Conservation (phyloP, 2,329 filamentous ascomycete genomes). For the Stachybotrys echinatus region DNA sequence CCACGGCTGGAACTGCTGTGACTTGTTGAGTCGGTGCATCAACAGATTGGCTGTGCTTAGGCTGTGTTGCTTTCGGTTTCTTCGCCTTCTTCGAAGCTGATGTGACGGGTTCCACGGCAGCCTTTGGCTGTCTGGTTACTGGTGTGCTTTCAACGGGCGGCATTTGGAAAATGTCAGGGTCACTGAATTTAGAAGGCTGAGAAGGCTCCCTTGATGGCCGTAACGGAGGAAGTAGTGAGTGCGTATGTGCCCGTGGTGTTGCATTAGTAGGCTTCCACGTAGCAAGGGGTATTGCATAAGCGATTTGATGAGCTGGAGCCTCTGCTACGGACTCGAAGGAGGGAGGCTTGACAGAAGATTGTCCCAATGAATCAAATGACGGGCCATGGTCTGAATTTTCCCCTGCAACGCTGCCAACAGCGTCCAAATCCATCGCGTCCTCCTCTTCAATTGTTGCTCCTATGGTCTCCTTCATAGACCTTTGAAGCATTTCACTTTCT, state of each 20-base stretch:
- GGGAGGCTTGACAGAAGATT: too few species aligned
- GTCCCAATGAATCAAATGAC: too few species aligned
- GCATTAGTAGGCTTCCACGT: background rate
- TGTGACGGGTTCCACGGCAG: background rate
- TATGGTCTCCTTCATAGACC: background rate
- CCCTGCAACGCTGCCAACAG: too few species aligned
- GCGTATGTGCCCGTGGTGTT: background rate
- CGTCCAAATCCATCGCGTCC: background rate
- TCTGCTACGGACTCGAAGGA: too few species aligned
- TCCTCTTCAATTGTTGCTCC: background rate
- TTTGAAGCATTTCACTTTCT: conserved; percentile 3
- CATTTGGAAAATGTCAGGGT: background rate
- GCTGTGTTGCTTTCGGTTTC: conserved; percentile 3
- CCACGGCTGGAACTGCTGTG: background rate
- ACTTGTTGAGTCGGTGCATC: background rate
- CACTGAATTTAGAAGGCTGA: background rate
- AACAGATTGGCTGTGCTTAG: conserved; percentile 1
- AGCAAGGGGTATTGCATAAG: background rate
- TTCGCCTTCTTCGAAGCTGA: too few species aligned
- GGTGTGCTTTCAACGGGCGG: background rate
- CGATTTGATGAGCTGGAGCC: too few species aligned
- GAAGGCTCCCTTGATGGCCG: background rate
- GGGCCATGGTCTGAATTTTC: too few species aligned
- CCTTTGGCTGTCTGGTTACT: background rate
- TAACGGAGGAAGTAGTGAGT: background rate